phyloP scores from a whole-genome alignment of 805 yeast genomes.

The Teunomyces panamensis region DNA sequence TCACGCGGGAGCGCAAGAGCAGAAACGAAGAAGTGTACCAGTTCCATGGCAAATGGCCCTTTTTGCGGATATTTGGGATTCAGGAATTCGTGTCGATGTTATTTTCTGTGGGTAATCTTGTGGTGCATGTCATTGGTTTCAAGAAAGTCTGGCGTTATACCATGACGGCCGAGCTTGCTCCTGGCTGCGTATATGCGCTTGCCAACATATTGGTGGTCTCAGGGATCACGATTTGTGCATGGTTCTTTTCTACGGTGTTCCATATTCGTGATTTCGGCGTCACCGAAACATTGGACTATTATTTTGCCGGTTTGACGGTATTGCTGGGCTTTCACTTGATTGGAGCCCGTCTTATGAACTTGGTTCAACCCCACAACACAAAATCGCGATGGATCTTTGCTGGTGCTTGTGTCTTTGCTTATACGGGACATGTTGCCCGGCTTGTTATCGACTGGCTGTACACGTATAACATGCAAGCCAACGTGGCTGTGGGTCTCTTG shows the following conservation, averaged over 20 bases:
- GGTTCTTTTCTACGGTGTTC: constrained; percentile 83
- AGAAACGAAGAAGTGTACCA: constrained; percentile 62
- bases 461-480: constrained; percentile 91
- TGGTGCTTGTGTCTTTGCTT: constrained; percentile 45
- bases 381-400: constrained; percentile 34
- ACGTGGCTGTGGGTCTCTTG: constrained; percentile 70
- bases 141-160: constrained; percentile 7
- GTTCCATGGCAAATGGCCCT: constrained; percentile 99
- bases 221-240: constrained; percentile 73
- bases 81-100: constrained; percentile 83
- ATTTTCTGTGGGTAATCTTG: constrained; percentile 58
- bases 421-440: constrained; percentile 62
- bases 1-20: constrained; percentile 54
- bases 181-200: constrained; percentile 5
- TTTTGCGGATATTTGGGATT: constrained; percentile 66
- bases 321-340: constrained; percentile 75
- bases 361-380: constrained; percentile 42
- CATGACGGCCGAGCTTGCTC: background rate
- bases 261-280: constrained; percentile 78
- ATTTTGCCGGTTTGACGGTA: constrained; percentile 89
- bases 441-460: constrained; percentile 78
- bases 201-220: constrained; percentile 48
- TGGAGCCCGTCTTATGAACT: constrained; percentile 53
- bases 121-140: constrained; percentile 23
- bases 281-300: constrained; percentile 87